Evolutionary conservation across 345 rosid genomes (phyloP).

Genomic region (Leavenworthia alabamica): DNA sequence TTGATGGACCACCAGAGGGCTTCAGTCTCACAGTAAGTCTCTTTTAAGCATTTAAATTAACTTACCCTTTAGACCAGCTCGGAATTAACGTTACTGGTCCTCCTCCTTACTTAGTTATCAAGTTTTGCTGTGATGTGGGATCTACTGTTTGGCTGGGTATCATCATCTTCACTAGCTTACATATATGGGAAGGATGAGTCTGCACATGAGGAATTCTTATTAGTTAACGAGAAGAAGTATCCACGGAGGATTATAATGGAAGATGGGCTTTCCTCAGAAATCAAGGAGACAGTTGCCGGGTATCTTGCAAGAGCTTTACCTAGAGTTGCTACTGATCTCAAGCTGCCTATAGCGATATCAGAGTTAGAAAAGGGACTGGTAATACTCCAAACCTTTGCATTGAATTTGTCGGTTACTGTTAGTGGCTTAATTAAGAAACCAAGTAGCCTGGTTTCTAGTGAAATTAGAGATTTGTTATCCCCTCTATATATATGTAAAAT

Average conservation of each 20-base stretch:
- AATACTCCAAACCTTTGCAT: background rate
- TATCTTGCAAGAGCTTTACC: slow-evolving; percentile 81
- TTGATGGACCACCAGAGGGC: slow-evolving; percentile 75
- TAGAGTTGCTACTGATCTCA: slow-evolving; percentile 58
- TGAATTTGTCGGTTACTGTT: background rate
- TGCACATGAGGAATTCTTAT: slow-evolving; percentile 56
- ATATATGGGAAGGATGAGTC: slow-evolving; percentile 79
- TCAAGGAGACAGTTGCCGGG: slow-evolving; percentile 66
- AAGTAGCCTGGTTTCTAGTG: background rate
- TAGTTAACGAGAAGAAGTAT: slow-evolving; percentile 64
- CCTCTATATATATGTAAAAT: background rate
- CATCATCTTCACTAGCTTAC: slow-evolving; percentile 83
- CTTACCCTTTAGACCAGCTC: background rate
- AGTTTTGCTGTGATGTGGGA: slow-evolving; percentile 88
- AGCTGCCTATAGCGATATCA: slow-evolving; percentile 59
- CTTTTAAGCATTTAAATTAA: background rate
- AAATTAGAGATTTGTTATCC: background rate
- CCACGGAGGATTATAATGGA: slow-evolving; percentile 43
- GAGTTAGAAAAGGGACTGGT: slow-evolving; percentile 78
- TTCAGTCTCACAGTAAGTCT: slow-evolving; percentile 63
- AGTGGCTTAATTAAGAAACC: background rate
- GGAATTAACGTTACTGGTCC: background rate
- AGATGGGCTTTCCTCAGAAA: slow-evolving; percentile 78
- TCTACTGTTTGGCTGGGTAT: slow-evolving; percentile 78
- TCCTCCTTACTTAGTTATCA: slow-evolving; percentile 46